Evolutionary conservation across 2,329 filamentous ascomycete genomes (phyloP), one percentile per base, ranked within the genome.

Genomic region (Sclerotinia spermophila): DNA sequence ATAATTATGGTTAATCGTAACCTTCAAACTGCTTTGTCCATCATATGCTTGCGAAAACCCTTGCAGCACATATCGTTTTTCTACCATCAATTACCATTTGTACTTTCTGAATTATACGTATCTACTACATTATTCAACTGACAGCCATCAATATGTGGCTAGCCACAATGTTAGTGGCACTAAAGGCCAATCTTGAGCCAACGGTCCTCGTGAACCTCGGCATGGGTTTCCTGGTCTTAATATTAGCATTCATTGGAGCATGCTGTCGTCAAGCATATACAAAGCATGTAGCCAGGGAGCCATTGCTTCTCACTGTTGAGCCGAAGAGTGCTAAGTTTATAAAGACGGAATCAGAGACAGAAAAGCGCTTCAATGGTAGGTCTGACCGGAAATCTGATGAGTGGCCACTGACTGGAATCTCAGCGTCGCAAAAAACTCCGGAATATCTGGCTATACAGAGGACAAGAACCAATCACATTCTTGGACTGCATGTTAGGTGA

Each of bases 221-320:
- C 35, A 66, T 53, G 45, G 62, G 62, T 53, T 66, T 66, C 40
- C n/a, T 66, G 35, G 62, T 66, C 19, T 53, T 66, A 19, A 53
- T 66, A 11, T 66, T 66, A 42, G 62, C 62, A 53, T 66, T 53
- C n/a, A 24, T 40, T n/a, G 62, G 62, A 30, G 45, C 62, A 40
- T 66, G 33, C 35, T 66, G 17, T 19, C 62, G 15, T 53, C 45
- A 66, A 53, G 35, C 11, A 30, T 42, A 40, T 27, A 53, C 35
- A 30, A 53, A 53, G 51, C 5, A 42, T 40, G 27, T 19, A 40
- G 35, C 33, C 17, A 66, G n/a, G 4, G 62, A 66, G 27, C 45
- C 62, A 55, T 66, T 66, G 30, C 62, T 66, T 40, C 62, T 66
- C n/a, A 66, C 62, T 19, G 45, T 66, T 53, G 45, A 66, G 6